Base-by-base conservation (phyloP, 2,329 filamentous ascomycete species). In the Septoria linicola region DNA sequence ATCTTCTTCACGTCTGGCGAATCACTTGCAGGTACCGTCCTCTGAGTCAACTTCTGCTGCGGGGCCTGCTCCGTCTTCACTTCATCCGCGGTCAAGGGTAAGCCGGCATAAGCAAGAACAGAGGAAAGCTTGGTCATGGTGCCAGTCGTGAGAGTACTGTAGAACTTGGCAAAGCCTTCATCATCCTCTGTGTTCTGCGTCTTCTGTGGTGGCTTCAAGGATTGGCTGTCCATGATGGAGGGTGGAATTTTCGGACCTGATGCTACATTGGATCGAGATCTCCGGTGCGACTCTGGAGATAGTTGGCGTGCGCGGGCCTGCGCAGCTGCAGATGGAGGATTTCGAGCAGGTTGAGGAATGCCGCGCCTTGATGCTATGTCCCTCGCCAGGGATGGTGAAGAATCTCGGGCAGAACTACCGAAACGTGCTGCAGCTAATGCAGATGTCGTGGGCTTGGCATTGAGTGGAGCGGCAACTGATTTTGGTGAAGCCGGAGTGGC, bases 51-150 rank as follows among this genome's bases (percentile, higher is more conserved):
- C 45, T 63, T 68, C 8, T 66, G 57, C 8, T 54, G 20, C 3
- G 59, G 41, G 16, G 61, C 63, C 25, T 60, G 47, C 11, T 63
- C 58, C 1, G 60, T 44, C 25, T 59, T 63, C 2, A 65, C 37
- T 56, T 68, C 53, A 62, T 68, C 51, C 48, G 64, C 49, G 7
- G 60, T 71, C 3, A 99, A 77, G 0, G 93, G 93, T 7, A 99
- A 80, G 1, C 92, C 92, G 3, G 93, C 89, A 72, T 96, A 99
- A 3, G 91, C 92, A 23, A 99, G 76, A 1, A 91, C 91, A 0
- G 91, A 90, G 0, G 92, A 95, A 10, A 97, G 81, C 61, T 85
- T 87, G 55, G 89, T 93, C 65, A 97, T 88, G 41, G 96, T 81
- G 47, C 81, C 89, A 49, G 91, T 90, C 64, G 96, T 96, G 1